phyloP scores from a whole-genome alignment of 495 filamentous ascomycete genomes.

The Aspergillus carlsbadensis region DNA sequence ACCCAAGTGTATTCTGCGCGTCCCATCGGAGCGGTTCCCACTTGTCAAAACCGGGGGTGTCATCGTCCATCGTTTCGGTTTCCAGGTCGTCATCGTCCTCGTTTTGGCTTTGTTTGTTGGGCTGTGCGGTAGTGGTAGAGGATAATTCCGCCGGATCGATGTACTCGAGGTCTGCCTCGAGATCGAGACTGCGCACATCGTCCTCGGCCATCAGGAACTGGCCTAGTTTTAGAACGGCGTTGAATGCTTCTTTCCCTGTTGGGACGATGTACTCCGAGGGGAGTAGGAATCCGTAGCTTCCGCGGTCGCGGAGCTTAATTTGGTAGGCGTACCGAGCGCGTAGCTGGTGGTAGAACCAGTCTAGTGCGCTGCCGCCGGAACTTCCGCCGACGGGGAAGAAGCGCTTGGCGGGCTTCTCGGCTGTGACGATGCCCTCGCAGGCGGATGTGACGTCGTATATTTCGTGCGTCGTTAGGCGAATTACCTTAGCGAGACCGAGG shows the following conservation, averaged over 20 bases:
- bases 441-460: slow-evolving; percentile 79
- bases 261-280: slow-evolving; percentile 86
- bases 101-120: not conserved
- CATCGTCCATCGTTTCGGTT: not conserved
- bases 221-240: slow-evolving; percentile 77
- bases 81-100: not conserved
- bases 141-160: slow-evolving; percentile 2
- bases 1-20: slow-evolving; percentile 6
- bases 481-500: slow-evolving; percentile 85
- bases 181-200: slow-evolving; percentile 8
- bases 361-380: slow-evolving; percentile 79
- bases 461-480: slow-evolving; percentile 72
- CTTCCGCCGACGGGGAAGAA: slow-evolving; percentile 57
- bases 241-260: slow-evolving; percentile 82
- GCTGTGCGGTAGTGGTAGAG: too few relatives aligned
- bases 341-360: slow-evolving; percentile 94
- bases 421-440: slow-evolving; percentile 72
- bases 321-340: slow-evolving; percentile 84
- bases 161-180: slow-evolving; percentile 22
- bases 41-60: not conserved
- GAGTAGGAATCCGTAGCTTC: slow-evolving; percentile 90
- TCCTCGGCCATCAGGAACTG: slow-evolving; percentile 61
- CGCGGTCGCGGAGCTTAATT: slow-evolving; percentile 92
- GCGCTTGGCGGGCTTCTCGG: slow-evolving; percentile 25
- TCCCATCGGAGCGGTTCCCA: slow-evolving; percentile 5